Conservation (phyloP, 805 yeast species). For the Hanseniaspora mollemarum region DNA sequence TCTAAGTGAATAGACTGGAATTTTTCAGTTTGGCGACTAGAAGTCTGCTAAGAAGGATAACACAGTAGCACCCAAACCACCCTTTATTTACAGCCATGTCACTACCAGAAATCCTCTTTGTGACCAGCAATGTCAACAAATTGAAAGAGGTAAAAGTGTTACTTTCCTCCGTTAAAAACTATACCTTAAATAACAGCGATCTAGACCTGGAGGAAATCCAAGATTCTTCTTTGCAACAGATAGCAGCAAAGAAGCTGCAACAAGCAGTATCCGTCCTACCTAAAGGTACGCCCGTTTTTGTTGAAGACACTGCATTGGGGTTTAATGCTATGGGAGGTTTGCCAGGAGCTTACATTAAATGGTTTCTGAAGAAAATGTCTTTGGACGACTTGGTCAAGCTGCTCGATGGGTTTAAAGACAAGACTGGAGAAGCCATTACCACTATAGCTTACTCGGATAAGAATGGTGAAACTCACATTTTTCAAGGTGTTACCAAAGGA, state of each 20-base stretch:
- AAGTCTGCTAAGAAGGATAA: too few relatives aligned
- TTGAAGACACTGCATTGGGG: constrained; percentile 87
- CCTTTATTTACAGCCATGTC: background rate
- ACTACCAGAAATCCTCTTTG: constrained; percentile 44
- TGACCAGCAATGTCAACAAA: constrained; percentile 83
- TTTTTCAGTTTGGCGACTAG: too few relatives aligned
- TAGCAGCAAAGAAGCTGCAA: constrained; percentile 65
- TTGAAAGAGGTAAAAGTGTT: constrained; percentile 73
- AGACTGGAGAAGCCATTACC: constrained; percentile 76
- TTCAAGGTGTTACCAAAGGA: constrained; percentile 80
- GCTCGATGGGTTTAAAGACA: constrained; percentile 71
- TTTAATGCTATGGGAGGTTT: constrained; percentile 69
- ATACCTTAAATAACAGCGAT: constrained; percentile 44
- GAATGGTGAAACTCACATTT: constrained; percentile 64
- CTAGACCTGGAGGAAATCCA: constrained; percentile 86
- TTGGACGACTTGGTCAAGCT: constrained; percentile 64
- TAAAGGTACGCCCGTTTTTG: constrained; percentile 66
- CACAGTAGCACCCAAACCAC: background rate
- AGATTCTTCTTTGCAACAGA: constrained; percentile 67
- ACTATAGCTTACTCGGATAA: constrained; percentile 87
- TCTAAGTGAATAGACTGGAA: background rate
- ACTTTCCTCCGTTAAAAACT: constrained; percentile 30
- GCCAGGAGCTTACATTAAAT: constrained; percentile 92
- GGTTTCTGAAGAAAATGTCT: constrained; percentile 77
- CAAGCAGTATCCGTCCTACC: constrained; percentile 52